Conservation (phyloP, 2,329 filamentous ascomycete species). For the Helminthosporium solani region DNA sequence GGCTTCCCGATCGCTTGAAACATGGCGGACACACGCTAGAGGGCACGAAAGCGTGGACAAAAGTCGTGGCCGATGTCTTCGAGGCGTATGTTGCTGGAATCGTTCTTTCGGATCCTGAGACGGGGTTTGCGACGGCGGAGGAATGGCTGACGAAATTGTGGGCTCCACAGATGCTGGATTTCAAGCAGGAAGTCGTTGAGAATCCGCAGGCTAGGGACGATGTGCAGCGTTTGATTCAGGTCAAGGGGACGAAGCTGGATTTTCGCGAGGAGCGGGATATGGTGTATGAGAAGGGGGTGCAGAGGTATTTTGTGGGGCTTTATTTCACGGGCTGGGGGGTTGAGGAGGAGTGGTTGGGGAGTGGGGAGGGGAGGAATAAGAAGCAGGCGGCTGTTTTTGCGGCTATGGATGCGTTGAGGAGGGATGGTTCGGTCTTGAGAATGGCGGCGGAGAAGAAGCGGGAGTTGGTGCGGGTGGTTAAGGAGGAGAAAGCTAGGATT, state of each 20-base stretch:
- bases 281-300: constrained; percentile 54
- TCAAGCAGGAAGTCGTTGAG: constrained; percentile 35
- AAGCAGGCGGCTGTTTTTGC: constrained; percentile 69
- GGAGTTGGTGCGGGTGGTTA: constrained; percentile 17
- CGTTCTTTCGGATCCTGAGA: constrained; percentile 64
- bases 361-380: constrained; percentile 65
- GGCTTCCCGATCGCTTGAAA: constrained; percentile 64
- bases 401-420: constrained; percentile 62
- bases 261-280: constrained; percentile 55
- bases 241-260: constrained; percentile 38
- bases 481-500: constrained; percentile 20
- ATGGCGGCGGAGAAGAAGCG: constrained; percentile 23
- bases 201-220: constrained; percentile 44
- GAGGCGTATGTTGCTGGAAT: constrained; percentile 86
- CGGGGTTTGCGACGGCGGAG: constrained; percentile 63
- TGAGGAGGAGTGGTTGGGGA: constrained; percentile 60
- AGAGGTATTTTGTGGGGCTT: constrained; percentile 63
- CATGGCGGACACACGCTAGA: constrained; percentile 45
- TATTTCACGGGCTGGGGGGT: constrained; percentile 71
- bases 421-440: constrained; percentile 18
- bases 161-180: constrained; percentile 47
- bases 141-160: constrained; percentile 76
- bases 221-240: constrained; percentile 39
- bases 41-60: constrained; percentile 49
- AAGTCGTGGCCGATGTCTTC: constrained; percentile 83